Evolutionary conservation across 1,284 basidiomycete species (phyloP), one percentile per base, ranked within the genome.

Genomic region (Ganoderma meredithae): DNA sequence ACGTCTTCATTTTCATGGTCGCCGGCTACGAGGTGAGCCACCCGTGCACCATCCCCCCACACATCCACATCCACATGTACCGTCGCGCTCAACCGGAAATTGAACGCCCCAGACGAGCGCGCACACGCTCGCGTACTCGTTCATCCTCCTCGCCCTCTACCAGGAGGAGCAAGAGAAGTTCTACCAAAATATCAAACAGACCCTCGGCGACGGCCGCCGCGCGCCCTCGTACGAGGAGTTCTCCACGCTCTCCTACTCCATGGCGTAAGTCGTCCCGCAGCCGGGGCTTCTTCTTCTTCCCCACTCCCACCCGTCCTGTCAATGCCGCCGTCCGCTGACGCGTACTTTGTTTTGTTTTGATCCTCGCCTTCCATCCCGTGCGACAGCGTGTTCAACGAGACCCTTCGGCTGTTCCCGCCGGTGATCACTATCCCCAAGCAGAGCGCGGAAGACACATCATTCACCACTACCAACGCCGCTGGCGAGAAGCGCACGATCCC

Each of bases 91-190:
- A 33, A 25, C 2, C 27, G 27, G 27, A 31, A 31, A 31, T 31
- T 17, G 27, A 27, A 22, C 22, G 15, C 31, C 17, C 13, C 82
- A 86, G 80, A 88, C 86, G 0, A 82, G 83, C 3, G 85, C 85
- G 0, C 83, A 88, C 74, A 88, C 88, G 0, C 76, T 92, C 1
- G 85, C 84, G 60, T 91, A 87, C 68, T 78, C 86, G 1, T 83
- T 91, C 64, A 88, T 83, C 12, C 76, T 83, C 43, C 78, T 88
- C 2, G 84, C 85, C 0, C 72, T 86, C 22, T 83, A 91, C 74
- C 88, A 83, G 2, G 85, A 90, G 0, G 84, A 87, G 72, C 90
- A 93, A 76, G 87, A 90, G 65, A 85, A 80, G 67, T 76, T 91
- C 10, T 85, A 84, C 71, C 74, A 88, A 49, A 84, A 89, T 60